phyloP scores from a whole-genome alignment of 2,329 filamentous ascomycete species.

The Arthroderma sp. region DNA sequence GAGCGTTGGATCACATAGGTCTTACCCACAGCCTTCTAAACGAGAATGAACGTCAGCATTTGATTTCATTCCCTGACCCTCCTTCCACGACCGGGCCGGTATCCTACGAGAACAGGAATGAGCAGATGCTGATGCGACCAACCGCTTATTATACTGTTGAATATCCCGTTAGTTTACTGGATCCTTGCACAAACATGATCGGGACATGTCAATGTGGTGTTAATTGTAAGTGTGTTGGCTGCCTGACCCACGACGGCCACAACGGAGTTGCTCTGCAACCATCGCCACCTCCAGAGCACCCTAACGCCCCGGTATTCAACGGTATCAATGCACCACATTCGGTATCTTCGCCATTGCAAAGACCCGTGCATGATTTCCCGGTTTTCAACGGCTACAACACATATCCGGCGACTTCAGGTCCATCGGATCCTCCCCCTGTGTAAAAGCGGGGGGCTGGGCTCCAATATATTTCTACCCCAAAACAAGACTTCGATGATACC shows the following conservation, averaged over 20 bases:
- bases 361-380: too few relatives aligned
- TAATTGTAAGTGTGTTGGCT: conserved; percentile 40
- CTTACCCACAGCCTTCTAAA: too few relatives aligned
- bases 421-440: too few relatives aligned
- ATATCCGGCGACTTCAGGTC: too few relatives aligned
- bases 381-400: too few relatives aligned
- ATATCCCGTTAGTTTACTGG: conserved; percentile 26
- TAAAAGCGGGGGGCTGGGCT: too few relatives aligned
- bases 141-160: conserved; percentile 31
- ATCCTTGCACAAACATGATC: conserved; percentile 33
- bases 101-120: conserved; percentile 5
- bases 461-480: too few relatives aligned
- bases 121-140: conserved; percentile 25
- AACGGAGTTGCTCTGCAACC: conserved; percentile 29
- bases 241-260: conserved; percentile 39
- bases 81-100: background rate
- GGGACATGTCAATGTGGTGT: conserved; percentile 41
- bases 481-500: too few relatives aligned
- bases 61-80: background rate
- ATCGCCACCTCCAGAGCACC: conserved; percentile 7
- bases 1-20: too few relatives aligned
- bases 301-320: background rate
- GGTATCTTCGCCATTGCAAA: too few relatives aligned
- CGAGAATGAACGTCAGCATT: background rate
- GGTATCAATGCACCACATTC: background rate